Conservation (phyloP, 495 filamentous ascomycete species). For the Viridothelium virens region DNA sequence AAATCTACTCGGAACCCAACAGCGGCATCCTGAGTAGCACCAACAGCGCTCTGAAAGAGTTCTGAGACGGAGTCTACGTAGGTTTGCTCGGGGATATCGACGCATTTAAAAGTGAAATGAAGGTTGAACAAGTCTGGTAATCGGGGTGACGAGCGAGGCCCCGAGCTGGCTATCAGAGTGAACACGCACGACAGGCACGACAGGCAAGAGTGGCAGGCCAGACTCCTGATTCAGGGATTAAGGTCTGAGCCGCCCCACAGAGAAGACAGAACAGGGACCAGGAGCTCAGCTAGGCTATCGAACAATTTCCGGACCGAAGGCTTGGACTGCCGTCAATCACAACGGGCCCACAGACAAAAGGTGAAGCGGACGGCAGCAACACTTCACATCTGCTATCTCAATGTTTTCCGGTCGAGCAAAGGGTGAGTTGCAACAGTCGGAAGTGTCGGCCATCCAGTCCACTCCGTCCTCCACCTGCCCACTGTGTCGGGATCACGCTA, state of each 20-base stretch:
- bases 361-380: not conserved
- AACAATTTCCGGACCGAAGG: constrained; percentile 6
- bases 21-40: not conserved
- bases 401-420: not conserved
- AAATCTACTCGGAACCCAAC: not conserved
- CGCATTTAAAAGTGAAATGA: not conserved
- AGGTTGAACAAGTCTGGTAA: no score
- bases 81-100: not conserved
- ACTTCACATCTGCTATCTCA: not conserved
- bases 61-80: not conserved
- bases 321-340: not conserved
- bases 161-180: no score
- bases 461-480: not conserved
- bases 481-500: not conserved
- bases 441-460: not conserved
- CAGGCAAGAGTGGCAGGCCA: not conserved
- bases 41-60: not conserved
- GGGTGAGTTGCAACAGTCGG: no score
- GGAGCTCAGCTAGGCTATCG: constrained; percentile 5
- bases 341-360: not conserved
- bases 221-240: not conserved
- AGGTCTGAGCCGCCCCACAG: not conserved
- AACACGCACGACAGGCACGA: no score
- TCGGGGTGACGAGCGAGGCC: no score
- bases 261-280: not conserved